Base-by-base conservation (phyloP, 1,284 basidiomycete species). In the Leucoagaricus sp. region DNA sequence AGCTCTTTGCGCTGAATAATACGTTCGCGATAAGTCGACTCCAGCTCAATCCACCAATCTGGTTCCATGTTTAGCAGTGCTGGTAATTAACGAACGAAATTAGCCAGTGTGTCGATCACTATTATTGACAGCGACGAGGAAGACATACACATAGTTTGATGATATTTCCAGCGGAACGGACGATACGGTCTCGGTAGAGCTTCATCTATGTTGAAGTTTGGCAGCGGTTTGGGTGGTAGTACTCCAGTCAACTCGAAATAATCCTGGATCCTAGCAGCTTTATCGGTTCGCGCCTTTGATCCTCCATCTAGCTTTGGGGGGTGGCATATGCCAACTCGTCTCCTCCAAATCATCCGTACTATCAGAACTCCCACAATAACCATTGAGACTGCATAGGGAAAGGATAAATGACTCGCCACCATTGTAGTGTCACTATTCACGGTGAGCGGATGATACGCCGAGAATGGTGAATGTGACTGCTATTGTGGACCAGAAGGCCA, bases 1-100 rank as follows among this genome's bases (percentile, higher is more conserved):
- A 81, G 68, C 19, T 64, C 58, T 55, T 70, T 72, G 21, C 81
- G 69, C 47, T 82, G 75, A 1, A 65, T 59, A 48, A 82, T 71
- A 41, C 78, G 73, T 49, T 71, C 67, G 0, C 67, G 65, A 63
- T 82, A 82, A 0, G 79, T 78, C 3, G 76, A 79, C 60, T 82
- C 79, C 23, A 82, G 71, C 55, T 82, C 80, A 25, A 82, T 65
- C 79, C 80, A 82, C 67, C 73, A 80, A 59, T 82, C 78, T 8
- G 76, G 75, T 45, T 82, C 80, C 62, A 82, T 68, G 50, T 68
- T 72, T 62, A 72, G 74, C 26, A 82, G 61, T 38, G 78, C 81
- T 81, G 26, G 19, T 13, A 25, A 7, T 19, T 23, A 21, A 48
- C 25, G 4, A 15, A 19, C 12, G 9, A 40, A n/a, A n/a, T n/a